phyloP scores from a whole-genome alignment of 345 rosid genomes.

The Acer yangbiense region DNA sequence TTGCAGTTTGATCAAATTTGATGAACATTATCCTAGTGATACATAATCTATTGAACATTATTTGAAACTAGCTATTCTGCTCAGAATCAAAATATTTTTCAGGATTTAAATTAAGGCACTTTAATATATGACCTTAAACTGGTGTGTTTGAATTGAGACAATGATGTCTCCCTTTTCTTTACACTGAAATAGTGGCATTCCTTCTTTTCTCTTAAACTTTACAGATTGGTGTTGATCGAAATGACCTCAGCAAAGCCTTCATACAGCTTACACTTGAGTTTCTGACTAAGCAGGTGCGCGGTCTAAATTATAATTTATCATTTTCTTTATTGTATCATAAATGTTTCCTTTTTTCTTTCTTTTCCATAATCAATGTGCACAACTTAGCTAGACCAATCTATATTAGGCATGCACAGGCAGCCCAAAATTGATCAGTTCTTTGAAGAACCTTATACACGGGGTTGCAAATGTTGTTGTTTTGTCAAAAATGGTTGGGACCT shows the following conservation, averaged over 20 bases:
- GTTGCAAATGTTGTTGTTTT: no score
- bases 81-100: background rate
- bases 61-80: background rate
- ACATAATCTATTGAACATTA: background rate
- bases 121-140: background rate
- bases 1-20: background rate
- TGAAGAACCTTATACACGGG: no score
- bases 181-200: background rate
- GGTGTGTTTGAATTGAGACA: slow-evolving; percentile 9
- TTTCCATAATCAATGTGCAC: background rate
- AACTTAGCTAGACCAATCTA: background rate
- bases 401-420: background rate
- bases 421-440: background rate
- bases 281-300: slow-evolving; percentile 75
- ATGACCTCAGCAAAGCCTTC: slow-evolving; percentile 68
- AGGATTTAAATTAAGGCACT: background rate
- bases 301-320: slow-evolving; percentile 5
- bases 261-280: slow-evolving; percentile 87
- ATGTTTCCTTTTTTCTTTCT: background rate
- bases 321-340: slow-evolving; percentile 3
- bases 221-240: slow-evolving; percentile 87
- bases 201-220: slow-evolving; percentile 10
- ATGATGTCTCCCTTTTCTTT: background rate
- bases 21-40: background rate
- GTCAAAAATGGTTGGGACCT: no score